Evolutionary conservation across 2,329 filamentous ascomycete species (phyloP).

Genomic region (Tolypocladium inflatum): DNA sequence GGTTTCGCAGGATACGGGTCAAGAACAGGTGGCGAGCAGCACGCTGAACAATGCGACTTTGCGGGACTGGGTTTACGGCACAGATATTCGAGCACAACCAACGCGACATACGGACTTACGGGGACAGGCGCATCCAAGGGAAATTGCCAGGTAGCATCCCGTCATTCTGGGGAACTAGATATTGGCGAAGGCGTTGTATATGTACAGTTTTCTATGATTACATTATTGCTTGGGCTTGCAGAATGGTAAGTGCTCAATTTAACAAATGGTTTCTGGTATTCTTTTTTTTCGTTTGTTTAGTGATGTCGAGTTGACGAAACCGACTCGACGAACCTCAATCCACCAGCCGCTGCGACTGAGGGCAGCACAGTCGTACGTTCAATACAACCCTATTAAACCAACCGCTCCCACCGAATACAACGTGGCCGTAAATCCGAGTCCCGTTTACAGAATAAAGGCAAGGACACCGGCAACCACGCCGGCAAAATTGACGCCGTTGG

Average conservation of each 20-base stretch:
- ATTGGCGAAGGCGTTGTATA: not conserved
- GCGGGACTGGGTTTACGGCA: not conserved
- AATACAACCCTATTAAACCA: not conserved
- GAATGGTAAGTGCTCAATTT: not conserved
- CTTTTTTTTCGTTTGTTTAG: not conserved
- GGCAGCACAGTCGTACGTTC: too few relatives aligned
- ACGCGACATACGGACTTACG: not conserved
- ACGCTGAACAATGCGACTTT: not conserved
- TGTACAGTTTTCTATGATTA: not conserved
- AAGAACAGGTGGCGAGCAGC: not conserved
- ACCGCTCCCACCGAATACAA: not conserved
- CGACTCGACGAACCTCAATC: too few relatives aligned
- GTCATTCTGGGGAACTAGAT: not conserved
- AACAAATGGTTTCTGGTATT: not conserved
- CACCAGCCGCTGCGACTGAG: too few relatives aligned
- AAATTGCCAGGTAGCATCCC: not conserved
- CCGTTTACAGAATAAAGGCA: conserved; percentile 17
- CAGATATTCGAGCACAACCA: not conserved
- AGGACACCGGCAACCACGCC: conserved; percentile 16
- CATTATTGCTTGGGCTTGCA: not conserved
- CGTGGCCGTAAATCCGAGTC: not conserved
- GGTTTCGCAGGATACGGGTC: conserved; percentile 1
- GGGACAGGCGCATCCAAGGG: not conserved
- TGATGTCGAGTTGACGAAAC: too few relatives aligned
- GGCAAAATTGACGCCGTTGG: conserved; percentile 15